Base-by-base conservation (phyloP, 768 basidiomycete species). In the Boletus eberwhitei region DNA sequence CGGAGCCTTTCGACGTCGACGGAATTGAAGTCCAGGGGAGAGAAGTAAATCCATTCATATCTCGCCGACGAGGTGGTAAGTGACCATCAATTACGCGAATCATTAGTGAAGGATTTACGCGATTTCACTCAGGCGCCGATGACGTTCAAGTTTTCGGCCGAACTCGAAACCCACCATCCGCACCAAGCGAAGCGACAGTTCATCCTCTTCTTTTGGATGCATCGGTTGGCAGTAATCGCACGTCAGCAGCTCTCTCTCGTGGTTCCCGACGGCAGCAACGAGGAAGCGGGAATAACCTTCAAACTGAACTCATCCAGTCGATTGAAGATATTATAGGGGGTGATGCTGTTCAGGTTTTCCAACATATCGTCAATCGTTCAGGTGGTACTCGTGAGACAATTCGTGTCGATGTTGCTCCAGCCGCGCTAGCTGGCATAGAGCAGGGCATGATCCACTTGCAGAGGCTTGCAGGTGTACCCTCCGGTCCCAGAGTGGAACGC, bases 131-230 rank as follows among this genome's bases (percentile, higher is more conserved):
- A 80, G 75, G 62, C 50, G 80, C 81, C 32, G 86, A 87, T 44
- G 80, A 80, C 54, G 55, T 79, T 21, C 80, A 83, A 37, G 74
- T 88, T 32, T 87, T 89, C 59, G 87, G 87, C 34, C 76, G 87
- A 46, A 62, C 79, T 40, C 77, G 88, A 61, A 80, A 77, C 55
- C 68, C 69, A 4, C 71, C 79, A 32, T 66, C 78, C 11, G 74
- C 80, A 22, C 78, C 79, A n/a, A 77, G 82, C 24, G 89, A 91
- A 61, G 76, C 86, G 16, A 87, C 85, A 12, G 84, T 86, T 0
- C 94, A 96, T 64, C 93, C 93, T 6, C 76, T 96, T 8, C 79
- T 96, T 14, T 64, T 90, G 21, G 89, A 95, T 56, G 78, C 76
- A 31, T 78, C 84, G 7, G 63, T 71, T 7, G 68, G 71, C 16